Evolutionary conservation across 164 flowering plant species (phyloP), one percentile per base, ranked within the genome.

Genomic region (Platanus orientalis): DNA sequence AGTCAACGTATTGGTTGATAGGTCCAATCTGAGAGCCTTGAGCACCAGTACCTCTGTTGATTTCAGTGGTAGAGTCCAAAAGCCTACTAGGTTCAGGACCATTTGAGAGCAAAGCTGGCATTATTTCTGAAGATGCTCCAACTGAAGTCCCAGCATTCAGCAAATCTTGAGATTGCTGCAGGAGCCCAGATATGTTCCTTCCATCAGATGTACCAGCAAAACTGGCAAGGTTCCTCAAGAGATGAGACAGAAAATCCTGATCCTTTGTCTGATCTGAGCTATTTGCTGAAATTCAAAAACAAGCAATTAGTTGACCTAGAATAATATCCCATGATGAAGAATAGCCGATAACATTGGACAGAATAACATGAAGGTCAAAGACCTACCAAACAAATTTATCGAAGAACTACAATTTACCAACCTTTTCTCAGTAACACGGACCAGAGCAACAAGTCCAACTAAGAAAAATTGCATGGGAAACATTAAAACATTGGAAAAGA

Each of bases 191-290:
- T 57, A 75, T 65, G 67, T 72, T 77, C 12, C 62, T 73, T 58
- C 64, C 90, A 64, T 73, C 81, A 58, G 60, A 61, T 60, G 75
- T 72, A 61, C 74, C 64, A 50, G 65, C 60, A 54, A 67, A 53
- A 68, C 71, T 63, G 2, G 81, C 79, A 66, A 87, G 81, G 72
- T 81, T 85, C 64, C 71, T 82, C 57, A 85, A 54, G 58, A 85
- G 78, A 73, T 87, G 88, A 58, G 87, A 75, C 29, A 85, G 58
- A 50, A 87, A 64, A 69, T 79, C 85, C 71, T 87, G 85, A 73
- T 83, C 84, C 24, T 78, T 78, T 20, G 77, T 53, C 52, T 71
- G 74, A 45, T 75, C 83, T 11, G 85, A 68, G 53, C 60, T 72
- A 62, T 77, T 79, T 56, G 85, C 93, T 84, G 80, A 76, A 80